Evolutionary conservation across 1,139 yeast genomes (phyloP), one percentile per base, ranked within the genome.

Genomic region (Wickerhamiella pararugosa): DNA sequence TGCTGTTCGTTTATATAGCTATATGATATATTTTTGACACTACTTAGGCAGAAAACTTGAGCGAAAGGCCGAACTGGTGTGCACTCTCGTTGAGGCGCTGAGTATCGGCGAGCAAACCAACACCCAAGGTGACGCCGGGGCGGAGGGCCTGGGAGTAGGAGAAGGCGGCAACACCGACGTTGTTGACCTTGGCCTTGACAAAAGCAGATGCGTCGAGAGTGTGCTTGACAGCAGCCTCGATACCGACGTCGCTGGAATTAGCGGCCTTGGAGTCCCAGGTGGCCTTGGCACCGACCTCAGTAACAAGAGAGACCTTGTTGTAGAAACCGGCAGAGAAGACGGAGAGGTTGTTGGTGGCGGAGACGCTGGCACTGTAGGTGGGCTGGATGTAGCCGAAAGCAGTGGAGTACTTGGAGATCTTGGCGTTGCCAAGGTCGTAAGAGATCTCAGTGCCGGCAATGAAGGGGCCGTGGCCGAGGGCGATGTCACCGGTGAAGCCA

Each of bases 211-310:
- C 66, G 70, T 90, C 97, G 61, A 90, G 76, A 56, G 73, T 70
- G 76, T 90, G 90, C 76, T 84, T 87, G 66, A 96, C 77, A 58
- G 96, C 98, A 55, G 87, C 83, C 73, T 92, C 98, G 59, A 92
- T 78, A 47, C 73, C 73, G 56, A 77, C 82, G 49, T 75, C 75
- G 63, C 73, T 73, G 51, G 82, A 70, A 45, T 71, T 58, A 54
- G 84, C 76, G 51, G 82, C 70, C 65, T 84, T 78, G 52, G 94
- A 79, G 71, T 86, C 95, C 79, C 92, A 83, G 54, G 92, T 79
- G 60, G 96, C 94, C 75, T 82, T 87, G 58, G 96, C 94, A 71
- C 96, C 97, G 57, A 87, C 94, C 75, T 90, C 95, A 57, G 90
- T 86, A 57, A 71, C 68, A 53, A 92, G 82, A 56, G 86, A 76